These are phyloP conservation scores for Mycena belliarum DNA, from an alignment of 768 basidiomycete genomes.

Conservation along the genomic window DNA sequence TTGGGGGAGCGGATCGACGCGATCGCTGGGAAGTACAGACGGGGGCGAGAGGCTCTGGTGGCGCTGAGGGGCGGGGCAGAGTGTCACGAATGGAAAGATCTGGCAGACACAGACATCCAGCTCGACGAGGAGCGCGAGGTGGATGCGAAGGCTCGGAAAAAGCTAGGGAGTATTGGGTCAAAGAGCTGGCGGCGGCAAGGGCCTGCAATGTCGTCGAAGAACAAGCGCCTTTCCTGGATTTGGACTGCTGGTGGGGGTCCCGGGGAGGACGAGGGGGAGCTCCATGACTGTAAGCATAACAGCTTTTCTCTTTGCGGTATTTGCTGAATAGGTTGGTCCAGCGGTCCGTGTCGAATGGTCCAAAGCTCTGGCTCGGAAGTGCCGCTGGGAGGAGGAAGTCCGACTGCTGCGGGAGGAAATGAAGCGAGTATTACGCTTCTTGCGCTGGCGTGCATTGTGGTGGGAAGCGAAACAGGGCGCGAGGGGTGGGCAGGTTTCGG, in stretches of 20 bases:
- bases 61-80: neutral
- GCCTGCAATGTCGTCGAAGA: neutral
- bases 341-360: neutral
- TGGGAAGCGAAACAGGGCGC: neutral
- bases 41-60: neutral
- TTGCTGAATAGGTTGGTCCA: neutral
- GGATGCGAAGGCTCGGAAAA: neutral
- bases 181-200: neutral
- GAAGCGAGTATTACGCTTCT: neutral
- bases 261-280: neutral
- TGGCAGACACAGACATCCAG: neutral
- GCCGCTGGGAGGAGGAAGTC: neutral
- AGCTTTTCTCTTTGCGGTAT: neutral
- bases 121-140: neutral
- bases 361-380: neutral
- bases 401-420: neutral
- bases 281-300: neutral
- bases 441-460: neutral
- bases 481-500: neutral
- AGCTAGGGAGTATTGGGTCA: too few species aligned
- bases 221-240: neutral
- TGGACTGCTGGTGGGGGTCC: neutral
- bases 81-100: neutral
- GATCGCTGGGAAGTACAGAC: neutral
- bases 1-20: neutral